Conservation (phyloP, 73 alveolate genomes). For the Blepharisma japonicum region DNA sequence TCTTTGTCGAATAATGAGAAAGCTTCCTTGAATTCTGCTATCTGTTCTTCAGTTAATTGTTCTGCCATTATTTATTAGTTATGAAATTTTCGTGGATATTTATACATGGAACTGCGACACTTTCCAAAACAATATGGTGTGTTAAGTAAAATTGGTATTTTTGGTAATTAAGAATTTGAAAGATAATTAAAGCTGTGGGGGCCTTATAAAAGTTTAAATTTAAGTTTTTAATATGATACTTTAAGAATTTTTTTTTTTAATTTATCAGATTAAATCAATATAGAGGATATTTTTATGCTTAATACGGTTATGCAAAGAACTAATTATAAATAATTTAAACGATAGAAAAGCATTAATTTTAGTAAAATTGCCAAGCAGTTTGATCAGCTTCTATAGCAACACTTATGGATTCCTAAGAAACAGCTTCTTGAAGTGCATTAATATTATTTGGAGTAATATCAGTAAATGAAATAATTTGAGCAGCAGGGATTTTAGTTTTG, state of each 20-base stretch:
- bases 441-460: neutral
- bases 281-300: too few species aligned
- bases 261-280: too few species aligned
- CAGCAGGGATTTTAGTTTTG: neutral
- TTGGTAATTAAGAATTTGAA: too few species aligned
- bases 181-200: too few species aligned
- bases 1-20: slow-evolving; percentile 95
- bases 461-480: neutral
- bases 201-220: too few species aligned
- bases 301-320: too few species aligned
- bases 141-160: neutral
- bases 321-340: too few species aligned
- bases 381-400: slow-evolving; percentile 1
- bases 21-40: slow-evolving; percentile 94
- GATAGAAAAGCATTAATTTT: too few species aligned
- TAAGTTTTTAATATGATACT: too few species aligned
- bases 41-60: slow-evolving; percentile 83
- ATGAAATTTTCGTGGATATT: neutral
- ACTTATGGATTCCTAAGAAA: neutral
- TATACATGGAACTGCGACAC: neutral
- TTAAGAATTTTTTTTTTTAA: too few species aligned
- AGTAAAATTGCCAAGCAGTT: slow-evolving; percentile 6
- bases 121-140: slow-evolving; percentile 22
- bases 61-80: slow-evolving; percentile 58
- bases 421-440: neutral